Evolutionary conservation across 345 rosid species (phyloP), one percentile per base, ranked within the genome.

Genomic region (Citrus maxima): DNA sequence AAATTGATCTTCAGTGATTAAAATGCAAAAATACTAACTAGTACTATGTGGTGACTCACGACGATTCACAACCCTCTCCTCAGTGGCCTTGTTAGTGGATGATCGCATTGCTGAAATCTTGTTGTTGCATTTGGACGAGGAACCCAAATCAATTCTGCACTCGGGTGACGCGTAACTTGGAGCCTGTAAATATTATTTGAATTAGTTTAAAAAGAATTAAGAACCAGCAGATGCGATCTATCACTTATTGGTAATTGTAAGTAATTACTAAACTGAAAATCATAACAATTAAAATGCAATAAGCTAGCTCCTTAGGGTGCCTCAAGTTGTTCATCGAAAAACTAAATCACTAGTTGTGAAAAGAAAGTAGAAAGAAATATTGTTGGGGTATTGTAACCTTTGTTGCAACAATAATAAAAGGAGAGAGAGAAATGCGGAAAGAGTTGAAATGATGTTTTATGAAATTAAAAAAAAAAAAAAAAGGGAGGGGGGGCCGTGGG

Each of bases 1-100:
- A 54, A 18, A 2, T 13, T 18, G 58, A 54, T 54, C 22, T 54
- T 6, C 21, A 1, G 58, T 54, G 2, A 54, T 54, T 10, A 28
- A 27, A 27, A 62, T 18, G 37, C 40, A 62, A 64, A 30, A 60
- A 30, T 40, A 30, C 34, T 67, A 13, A 51, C 16, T 21, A 72
- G 21, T 16, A 3, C 6, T 46, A 65, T 58, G 58, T 56, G 34
- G 38, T 10, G 27, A 83, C 93, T 88, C 72, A 95, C 99, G 98
- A 75, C 93, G 93, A 79, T 91, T 92, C n/a, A 86, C 90, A 16
- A 81, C 79, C 83, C 95, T 87, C 78, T 88, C 90, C 59, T 87
- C 88, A 51, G 87, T 30, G 54, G 71, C 37, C 54, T 81, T 80
- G 38, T 51, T 49, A 35, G 81, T 38, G 5, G 90, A 81, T 24